Base-by-base conservation (phyloP, 2,329 filamentous ascomycete species). In the Exophiala spinifera region DNA sequence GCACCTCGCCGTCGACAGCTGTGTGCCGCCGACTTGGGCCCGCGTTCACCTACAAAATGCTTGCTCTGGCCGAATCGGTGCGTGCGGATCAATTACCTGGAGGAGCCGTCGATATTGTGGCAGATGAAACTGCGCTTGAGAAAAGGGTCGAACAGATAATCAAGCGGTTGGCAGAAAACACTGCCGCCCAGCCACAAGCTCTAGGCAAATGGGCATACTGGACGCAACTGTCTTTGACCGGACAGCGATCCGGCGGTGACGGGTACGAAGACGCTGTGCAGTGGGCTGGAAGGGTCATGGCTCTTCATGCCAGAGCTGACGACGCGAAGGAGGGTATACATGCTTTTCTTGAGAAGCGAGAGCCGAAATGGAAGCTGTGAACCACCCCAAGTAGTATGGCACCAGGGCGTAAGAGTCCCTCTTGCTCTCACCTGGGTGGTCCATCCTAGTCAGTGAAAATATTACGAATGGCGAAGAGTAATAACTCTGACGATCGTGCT, bases 171-270 rank as follows among this genome's bases (percentile, higher is more conserved):
- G 36, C 58, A 15, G 53, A 59, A 31, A 51, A 50, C 11, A 59
- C 51, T 7, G 57, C 60, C 1, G 57, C 47, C 13, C 61, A 63
- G 46, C 56, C 61, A 15, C 60, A 61, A 33, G 61, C 61, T 14
- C 46, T 63, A 13, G 61, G 61, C 11, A 63, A 63, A 51, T 63
- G 61, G 61, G 61, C 53, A 19, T 63, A 61, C 33, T 63, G 58
- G 57, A 63, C 61, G 15, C 61, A 63, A 19, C 14, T 62, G 31
- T 48, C 47, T n/a, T 43, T 62, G 20, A 56, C 31, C 10, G 58
- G 58, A 8, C 14, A 36, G 4, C 45, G 47, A 23, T 40, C 51
- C 3, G 61, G 61, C 11, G 57, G 55, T 25, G 60, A 63, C 46
- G 61, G 60, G 7, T 63, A 63, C 48, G 61, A 63, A 49, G 61